Base-by-base conservation (phyloP, 2,329 filamentous ascomycete species). In the Aureobasidium namibiae region DNA sequence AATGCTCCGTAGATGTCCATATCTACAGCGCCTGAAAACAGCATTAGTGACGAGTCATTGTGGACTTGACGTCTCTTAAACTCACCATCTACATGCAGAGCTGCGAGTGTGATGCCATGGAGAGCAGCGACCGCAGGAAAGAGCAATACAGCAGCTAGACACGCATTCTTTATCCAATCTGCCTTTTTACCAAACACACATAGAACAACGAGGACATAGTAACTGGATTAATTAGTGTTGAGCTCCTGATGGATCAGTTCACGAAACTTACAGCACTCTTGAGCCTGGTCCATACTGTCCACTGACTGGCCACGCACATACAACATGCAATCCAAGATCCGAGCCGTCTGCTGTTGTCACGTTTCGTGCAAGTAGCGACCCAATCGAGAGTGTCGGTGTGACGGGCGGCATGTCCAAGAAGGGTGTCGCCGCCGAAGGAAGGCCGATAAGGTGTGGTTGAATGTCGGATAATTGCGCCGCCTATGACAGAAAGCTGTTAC, bases 1-100 rank as follows among this genome's bases (percentile, higher is more conserved):
- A 88, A 86, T 9, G 84, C 83, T 1, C 85, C 85, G 60, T 81
- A 88, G 3, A 88, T 74, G 64, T 88, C 85, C 79, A 88, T 82
- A 65, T 88, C 85, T 14, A 87, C 78, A 14, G 82, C 84, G 54
- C 74, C 84, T 86, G n/a, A 13, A n/a, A 33, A 29, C 57, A 33
- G 49, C 23, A 26, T 59, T 64, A 60, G 65, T 34, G 61, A 21
- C 44, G 34, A 41, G 50, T 46, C 21, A 31, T 31, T 36, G 33
- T 33, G 48, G 46, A 42, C 26, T 31, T 39, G 34, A 11, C 21
- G 14, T 16, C 5, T 21, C 13, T n/a, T 9, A 23, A 56, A 67
- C 80, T 72, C 64, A 85, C 84, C 75, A 60, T 82, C 73, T n/a
- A 78, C 74, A 66, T 88, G 84, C 11, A 84, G 64, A 3, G 77